Conservation (phyloP, 2,329 filamentous ascomycete genomes). For the Leptographium wingfieldii region DNA sequence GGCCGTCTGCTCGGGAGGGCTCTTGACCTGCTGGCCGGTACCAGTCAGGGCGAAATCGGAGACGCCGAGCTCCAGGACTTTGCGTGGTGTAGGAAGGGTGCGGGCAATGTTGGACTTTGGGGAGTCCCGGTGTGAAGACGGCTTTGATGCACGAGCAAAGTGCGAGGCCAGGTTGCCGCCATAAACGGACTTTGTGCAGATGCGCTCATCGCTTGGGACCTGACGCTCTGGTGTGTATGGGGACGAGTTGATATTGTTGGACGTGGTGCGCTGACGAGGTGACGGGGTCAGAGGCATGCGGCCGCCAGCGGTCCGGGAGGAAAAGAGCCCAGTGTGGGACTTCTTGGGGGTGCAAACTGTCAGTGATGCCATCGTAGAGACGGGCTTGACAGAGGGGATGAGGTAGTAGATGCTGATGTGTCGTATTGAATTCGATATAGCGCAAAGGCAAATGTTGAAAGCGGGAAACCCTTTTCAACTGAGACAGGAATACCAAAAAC, state of each 20-base stretch:
- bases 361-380: constrained; percentile 58
- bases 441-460: neutral
- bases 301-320: constrained; percentile 81
- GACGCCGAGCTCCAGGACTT: constrained; percentile 73
- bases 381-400: constrained; percentile 6
- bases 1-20: constrained; percentile 34
- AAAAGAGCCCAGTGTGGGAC: constrained; percentile 88
- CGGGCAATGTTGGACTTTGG: constrained; percentile 94
- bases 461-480: constrained; percentile 4
- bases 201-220: constrained; percentile 36
- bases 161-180: constrained; percentile 68
- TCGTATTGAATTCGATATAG: constrained; percentile 10
- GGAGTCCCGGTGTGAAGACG: constrained; percentile 64
- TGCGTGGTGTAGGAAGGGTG: constrained; percentile 61
- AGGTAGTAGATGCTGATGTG: constrained; percentile 25
- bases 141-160: constrained; percentile 57
- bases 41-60: constrained; percentile 88
- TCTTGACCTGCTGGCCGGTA: constrained; percentile 53
- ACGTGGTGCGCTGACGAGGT: constrained; percentile 51
- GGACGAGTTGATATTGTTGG: constrained; percentile 47
- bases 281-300: constrained; percentile 92
- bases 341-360: constrained; percentile 84
- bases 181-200: constrained; percentile 60
- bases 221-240: constrained; percentile 63
- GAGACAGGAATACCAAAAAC: neutral